Base-by-base conservation (phyloP, 192 early-diverging fungal species). In the Ambispora gerdemannii region DNA sequence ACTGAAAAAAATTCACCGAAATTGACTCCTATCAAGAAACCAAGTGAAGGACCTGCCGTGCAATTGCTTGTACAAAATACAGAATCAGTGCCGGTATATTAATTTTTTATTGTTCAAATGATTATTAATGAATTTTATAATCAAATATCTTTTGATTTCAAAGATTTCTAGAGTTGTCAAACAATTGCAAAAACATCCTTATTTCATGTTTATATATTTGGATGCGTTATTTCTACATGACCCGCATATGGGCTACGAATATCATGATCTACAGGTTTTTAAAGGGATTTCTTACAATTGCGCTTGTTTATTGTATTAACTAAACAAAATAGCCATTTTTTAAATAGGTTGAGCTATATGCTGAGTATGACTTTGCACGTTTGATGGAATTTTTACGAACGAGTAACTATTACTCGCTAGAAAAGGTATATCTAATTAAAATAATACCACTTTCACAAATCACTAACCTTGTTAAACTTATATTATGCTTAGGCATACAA, bases 131-230 rank as follows among this genome's bases (percentile, higher is more conserved):
- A 19, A 49, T 20, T 47, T 20, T n/a, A n/a, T 50, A 13, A 38
- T 70, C 22, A 24, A 59, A 31, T 19, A 24, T 43, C 34, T 6
- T 10, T 15, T 50, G 30, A 28, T 27, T 27, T 35, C 24, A 19
- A 71, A 88, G 86, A 78, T 86, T 27, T 69, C 77, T 28, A 74
- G 71, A 25, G 90, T 90, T 1, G 95, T 97, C 6, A 76, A 84
- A 20, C 88, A 93, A 73, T 84, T 99, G 38, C 74, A 77, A 17
- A 33, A 32, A 3, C 70, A 82, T 32, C 81, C 81, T 2, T 73
- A 86, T 61, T 91, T 84, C 36, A 74, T 98, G 28, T 91, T 96
- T 66, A 85, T 93, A 7, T 99, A 97, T 79, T 75, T 99, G 72
- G 95, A 99, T 76, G 90, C 94, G 1, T 80, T 97, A n/a, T 94